Evolutionary conservation across 768 basidiomycete species (phyloP).

Genomic region (Lactarius trivialis): DNA sequence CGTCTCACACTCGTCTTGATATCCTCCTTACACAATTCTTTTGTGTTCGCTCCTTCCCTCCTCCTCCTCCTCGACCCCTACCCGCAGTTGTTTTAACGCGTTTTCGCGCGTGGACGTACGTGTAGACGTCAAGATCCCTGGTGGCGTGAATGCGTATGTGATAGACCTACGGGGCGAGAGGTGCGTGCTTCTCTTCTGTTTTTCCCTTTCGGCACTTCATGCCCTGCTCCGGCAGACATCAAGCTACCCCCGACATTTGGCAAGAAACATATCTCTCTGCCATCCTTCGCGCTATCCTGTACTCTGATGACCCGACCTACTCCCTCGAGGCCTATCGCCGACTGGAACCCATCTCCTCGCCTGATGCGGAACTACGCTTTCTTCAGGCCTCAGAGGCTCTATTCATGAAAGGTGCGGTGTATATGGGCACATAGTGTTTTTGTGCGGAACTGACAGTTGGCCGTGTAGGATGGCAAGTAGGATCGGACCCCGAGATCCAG

Average conservation of each 20-base stretch:
- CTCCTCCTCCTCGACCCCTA: background rate
- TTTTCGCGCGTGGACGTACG: conserved; percentile 95
- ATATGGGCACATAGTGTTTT: background rate
- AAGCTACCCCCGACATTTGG: conserved; percentile 90
- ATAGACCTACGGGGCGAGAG: conserved; percentile 92
- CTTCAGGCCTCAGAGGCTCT: conserved; percentile 84
- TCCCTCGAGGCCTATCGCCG: conserved; percentile 91
- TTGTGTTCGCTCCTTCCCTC: background rate
- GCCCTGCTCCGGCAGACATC: conserved; percentile 48
- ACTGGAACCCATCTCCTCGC: conserved; percentile 86
- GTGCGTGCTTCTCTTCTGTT: conserved; percentile 38
- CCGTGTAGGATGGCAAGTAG: conserved; percentile 87
- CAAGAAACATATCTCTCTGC: conserved; percentile 97
- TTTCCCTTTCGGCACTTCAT: background rate
- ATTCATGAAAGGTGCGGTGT: conserved; percentile 81
- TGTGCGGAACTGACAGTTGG: background rate
- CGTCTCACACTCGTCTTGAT: background rate
- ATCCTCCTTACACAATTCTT: background rate
- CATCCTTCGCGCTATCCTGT: conserved; percentile 82
- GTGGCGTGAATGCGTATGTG: conserved; percentile 90
- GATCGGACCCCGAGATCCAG: conserved; percentile 97
- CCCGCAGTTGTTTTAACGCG: conserved; percentile 88
- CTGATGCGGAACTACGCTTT: conserved; percentile 85
- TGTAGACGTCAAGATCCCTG: conserved; percentile 97
- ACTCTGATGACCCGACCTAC: conserved; percentile 92